These are phyloP conservation scores for Nematocida sp. DNA, from an alignment of 371 early-diverging fungal genomes.

Conservation along the genomic window DNA sequence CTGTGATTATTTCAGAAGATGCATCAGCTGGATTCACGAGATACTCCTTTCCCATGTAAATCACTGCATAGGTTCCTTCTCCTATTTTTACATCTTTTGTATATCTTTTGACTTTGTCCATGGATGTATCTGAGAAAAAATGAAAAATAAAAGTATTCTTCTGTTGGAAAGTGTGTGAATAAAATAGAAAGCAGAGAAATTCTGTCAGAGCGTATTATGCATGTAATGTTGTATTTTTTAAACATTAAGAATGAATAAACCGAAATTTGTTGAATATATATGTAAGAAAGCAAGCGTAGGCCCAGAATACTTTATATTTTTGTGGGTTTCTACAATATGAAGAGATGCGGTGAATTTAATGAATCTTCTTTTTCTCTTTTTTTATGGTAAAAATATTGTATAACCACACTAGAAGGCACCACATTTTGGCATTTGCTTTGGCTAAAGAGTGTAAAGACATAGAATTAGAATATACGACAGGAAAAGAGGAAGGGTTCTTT, in stretches of 20 bases:
- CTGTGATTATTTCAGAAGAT: slow-evolving; percentile 40
- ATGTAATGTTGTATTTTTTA: too few species aligned
- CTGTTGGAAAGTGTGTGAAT: background rate
- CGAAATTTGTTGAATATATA: too few species aligned
- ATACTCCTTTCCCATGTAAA: slow-evolving; percentile 73
- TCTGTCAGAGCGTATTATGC: too few species aligned
- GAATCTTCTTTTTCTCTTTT: slow-evolving; percentile 11
- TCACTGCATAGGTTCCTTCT: slow-evolving; percentile 76
- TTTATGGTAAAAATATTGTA: slow-evolving; percentile 45
- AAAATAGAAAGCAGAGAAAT: too few species aligned
- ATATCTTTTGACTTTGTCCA: slow-evolving; percentile 63
- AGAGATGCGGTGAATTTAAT: too few species aligned
- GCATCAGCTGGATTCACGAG: slow-evolving; percentile 24
- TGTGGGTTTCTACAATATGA: too few species aligned
- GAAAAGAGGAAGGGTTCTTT: slow-evolving; percentile 27
- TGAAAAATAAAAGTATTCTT: slow-evolving; percentile 14
- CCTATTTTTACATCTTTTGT: slow-evolving; percentile 71
- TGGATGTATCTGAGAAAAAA: slow-evolving; percentile 3
- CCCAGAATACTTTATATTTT: too few species aligned
- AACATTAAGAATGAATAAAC: too few species aligned
- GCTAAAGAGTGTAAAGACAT: slow-evolving; percentile 22
- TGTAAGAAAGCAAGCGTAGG: too few species aligned
- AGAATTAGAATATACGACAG: slow-evolving; percentile 6
- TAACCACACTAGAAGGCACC: slow-evolving; percentile 32
- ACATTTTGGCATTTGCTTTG: slow-evolving; percentile 10